Evolutionary conservation across 1,284 basidiomycete genomes (phyloP).

Genomic region (Rhodotorula glutinis): DNA sequence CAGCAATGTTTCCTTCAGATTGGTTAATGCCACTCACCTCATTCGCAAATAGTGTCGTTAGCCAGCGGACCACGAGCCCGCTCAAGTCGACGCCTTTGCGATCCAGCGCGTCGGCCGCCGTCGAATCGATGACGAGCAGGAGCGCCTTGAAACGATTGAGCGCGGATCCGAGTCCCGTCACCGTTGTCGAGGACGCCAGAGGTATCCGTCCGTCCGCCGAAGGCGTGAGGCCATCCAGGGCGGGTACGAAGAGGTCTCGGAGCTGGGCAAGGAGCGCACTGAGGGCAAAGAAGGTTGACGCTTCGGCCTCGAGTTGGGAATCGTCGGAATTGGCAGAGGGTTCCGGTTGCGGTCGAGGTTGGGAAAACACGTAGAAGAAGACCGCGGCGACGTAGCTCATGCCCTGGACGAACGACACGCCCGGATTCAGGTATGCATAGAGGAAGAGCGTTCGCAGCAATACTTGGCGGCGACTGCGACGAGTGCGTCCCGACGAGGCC

Average conservation of each 20-base stretch:
- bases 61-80: conserved; percentile 30
- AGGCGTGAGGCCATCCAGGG: conserved; percentile 19
- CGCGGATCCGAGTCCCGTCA: conserved; percentile 24
- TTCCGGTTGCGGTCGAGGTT: background rate
- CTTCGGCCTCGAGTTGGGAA: conserved; percentile 7
- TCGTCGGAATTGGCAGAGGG: background rate
- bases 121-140: conserved; percentile 31
- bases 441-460: conserved; percentile 37
- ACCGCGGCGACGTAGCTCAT: conserved; percentile 30
- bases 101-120: conserved; percentile 23
- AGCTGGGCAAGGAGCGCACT: conserved; percentile 33
- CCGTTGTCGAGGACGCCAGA: too few relatives aligned
- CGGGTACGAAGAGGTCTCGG: conserved; percentile 32
- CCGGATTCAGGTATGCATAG: conserved; percentile 38
- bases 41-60: conserved; percentile 35
- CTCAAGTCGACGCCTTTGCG: conserved; percentile 25
- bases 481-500: background rate
- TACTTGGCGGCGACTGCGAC: conserved; percentile 18
- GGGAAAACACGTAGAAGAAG: conserved; percentile 17
- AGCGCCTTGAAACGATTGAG: conserved; percentile 23
- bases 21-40: conserved; percentile 23
- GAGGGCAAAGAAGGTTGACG: conserved; percentile 34
- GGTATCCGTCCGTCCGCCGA: background rate
- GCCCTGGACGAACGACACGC: conserved; percentile 39
- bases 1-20: too few relatives aligned